Base-by-base conservation (phyloP, 306 rosid genomes). In the Datisca glomerata region DNA sequence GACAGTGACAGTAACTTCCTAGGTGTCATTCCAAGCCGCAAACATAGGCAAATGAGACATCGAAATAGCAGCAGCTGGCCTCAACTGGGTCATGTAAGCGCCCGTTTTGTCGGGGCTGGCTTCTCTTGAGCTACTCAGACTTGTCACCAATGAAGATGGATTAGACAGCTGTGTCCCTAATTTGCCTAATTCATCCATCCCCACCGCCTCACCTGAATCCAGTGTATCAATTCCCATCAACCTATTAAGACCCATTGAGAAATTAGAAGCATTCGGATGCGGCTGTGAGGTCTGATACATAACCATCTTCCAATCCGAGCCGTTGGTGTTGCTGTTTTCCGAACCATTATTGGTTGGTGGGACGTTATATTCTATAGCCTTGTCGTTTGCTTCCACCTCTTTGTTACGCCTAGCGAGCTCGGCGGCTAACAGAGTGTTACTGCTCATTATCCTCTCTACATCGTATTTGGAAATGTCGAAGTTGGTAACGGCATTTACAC, bases 21-120 rank as follows among this genome's bases (percentile, higher is more conserved):
- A 81, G 55, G 76, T 51, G 33, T 86, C 94, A 18, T 57, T 80
- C 98, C 98, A 80, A 32, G 91, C 83, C 48, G 94, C 93, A 69
- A 83, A 87, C 39, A 76, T 67, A 16, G 94, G 96, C 64, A 78
- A 58, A 37, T 86, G 93, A 52, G 92, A 57, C 81, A 84, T 68
- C 24, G 82, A 47, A 25, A 80, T 55, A 0, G 81, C 66, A 45
- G 71, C 24, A 12, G n/a, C n/a, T n/a, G 91, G 86, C 84, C 94
- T 86, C 57, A 81, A 40, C 64, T 74, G 83, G 6, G 65, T 61
- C 53, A 59, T 34, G 4, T 71, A 25, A 18, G 14, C 28, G 29
- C 67, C 74, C 0, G 66, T 42, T 56, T 80, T 91, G 24, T 84
- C 98, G 0, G 98, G 96, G 60, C 92, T 91, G 12, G 51, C 71